Evolutionary conservation across 2,329 filamentous ascomycete species (phyloP), one percentile per base, ranked within the genome.

Genomic region (Xylariaceae sp.): DNA sequence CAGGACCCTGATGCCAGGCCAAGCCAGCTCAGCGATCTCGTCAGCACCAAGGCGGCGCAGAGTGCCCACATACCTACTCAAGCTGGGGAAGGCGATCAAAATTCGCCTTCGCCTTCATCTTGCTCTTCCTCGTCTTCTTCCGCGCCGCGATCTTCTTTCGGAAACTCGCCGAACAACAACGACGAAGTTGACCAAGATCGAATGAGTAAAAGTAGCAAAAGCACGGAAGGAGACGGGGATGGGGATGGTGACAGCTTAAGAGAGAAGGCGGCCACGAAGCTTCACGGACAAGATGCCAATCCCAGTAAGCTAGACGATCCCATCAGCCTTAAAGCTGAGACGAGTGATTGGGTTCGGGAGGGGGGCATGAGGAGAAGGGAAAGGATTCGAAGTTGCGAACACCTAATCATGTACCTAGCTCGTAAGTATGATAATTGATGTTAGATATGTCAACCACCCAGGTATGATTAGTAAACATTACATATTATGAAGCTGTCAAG

Each of bases 1-100:
- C 61, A 70, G 19, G 70, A 70, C 37, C 61, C 67, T 2, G 59
- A 61, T 48, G 69, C 70, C 12, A 70, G 79, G 57, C 72, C 73
- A 4, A 71, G 69, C 50, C 71, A 71, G 60, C 64, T 76, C 7
- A 74, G 74, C 23, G 75, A 76, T 47, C 74, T 74, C 2, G 68
- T 75, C 32, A 75, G 72, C 46, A 40, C 75, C 23, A 75, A 76
- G 56, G 73, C 73, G 7, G 75, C 76, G 55, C 70, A 63, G 50
- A 72, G 68, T 54, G 65, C 69, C 16, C 62, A 52, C 40, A 56
- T 70, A 29, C 72, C 72, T 1, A 64, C 62, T 3, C 61, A 66
- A 18, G 62, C 60, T 14, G 71, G 71, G 44, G 60, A 61, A 2
- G 67, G 67, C 20, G 59, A 48, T 9, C 2, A 12, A 19, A n/a